phyloP scores from a whole-genome alignment of 306 rosid species.

The Ormosia semicastrata region DNA sequence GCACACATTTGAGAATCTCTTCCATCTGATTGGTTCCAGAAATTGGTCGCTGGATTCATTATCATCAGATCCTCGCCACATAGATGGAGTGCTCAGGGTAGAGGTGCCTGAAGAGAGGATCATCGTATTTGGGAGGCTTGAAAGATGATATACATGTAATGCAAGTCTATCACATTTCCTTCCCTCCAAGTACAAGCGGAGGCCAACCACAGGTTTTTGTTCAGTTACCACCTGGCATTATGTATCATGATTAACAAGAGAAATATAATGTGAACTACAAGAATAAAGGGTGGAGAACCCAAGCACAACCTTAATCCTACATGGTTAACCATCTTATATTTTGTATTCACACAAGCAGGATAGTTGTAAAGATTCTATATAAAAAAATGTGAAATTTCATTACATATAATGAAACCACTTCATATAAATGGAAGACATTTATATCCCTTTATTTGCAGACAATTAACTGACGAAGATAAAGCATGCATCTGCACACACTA shows the following conservation, averaged over 20 bases:
- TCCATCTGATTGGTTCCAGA: slow-evolving; percentile 84
- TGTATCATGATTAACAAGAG: slow-evolving; percentile 21
- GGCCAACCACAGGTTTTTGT: slow-evolving; percentile 86
- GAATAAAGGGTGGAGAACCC: background rate
- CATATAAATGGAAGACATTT: background rate
- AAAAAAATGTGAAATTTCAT: background rate
- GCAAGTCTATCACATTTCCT: slow-evolving; percentile 75
- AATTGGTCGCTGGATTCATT: slow-evolving; percentile 51
- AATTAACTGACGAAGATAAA: background rate
- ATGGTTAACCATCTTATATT: background rate
- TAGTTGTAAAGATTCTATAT: background rate
- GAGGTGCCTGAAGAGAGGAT: slow-evolving; percentile 40
- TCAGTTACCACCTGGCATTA: slow-evolving; percentile 69
- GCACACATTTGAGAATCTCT: slow-evolving; percentile 83
- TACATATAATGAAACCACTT: background rate
- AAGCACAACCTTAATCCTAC: background rate
- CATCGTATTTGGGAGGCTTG: slow-evolving; percentile 86
- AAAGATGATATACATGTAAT: slow-evolving; percentile 81
- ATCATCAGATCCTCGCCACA: slow-evolving; percentile 88
- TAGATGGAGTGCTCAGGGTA: slow-evolving; percentile 29
- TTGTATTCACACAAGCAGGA: background rate
- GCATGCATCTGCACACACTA: background rate
- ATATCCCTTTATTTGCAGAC: background rate
- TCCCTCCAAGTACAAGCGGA: slow-evolving; percentile 87
- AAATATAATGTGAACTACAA: background rate